Conservation (phyloP, 345 rosid genomes). For the Linum tenue region DNA sequence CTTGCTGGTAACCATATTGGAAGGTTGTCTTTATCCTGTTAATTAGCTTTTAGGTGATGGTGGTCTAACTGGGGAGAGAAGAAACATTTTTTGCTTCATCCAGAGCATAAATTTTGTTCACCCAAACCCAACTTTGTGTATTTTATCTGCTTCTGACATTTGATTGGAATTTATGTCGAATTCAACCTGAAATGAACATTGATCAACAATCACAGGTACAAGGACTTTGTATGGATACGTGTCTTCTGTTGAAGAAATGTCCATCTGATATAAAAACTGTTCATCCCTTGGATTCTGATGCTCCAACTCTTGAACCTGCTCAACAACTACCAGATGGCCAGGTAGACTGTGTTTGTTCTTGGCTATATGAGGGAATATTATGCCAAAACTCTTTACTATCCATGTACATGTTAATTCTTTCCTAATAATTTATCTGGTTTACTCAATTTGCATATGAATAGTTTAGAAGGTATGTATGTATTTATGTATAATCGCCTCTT, state of each 20-base stretch:
- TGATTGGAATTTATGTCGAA: not conserved
- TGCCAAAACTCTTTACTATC: not conserved
- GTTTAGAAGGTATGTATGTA: conserved; percentile 33
- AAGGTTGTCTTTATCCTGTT: not conserved
- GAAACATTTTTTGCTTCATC: not conserved
- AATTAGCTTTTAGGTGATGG: not conserved
- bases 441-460: not conserved
- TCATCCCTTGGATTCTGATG: conserved; percentile 96
- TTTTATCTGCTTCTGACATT: too few relatives aligned
- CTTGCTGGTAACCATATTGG: not conserved
- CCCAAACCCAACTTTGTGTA: too few relatives aligned
- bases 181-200: conserved; percentile 5
- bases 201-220: conserved; percentile 46
- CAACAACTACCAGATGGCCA: conserved; percentile 67
- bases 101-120: not conserved
- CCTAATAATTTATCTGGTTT: too few relatives aligned
- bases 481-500: too few relatives aligned
- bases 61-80: not conserved
- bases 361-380: too few relatives aligned
- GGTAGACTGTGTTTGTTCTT: conserved; percentile 31
- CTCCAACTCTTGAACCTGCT: conserved; percentile 93
- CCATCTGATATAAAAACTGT: conserved; percentile 44
- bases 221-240: conserved; percentile 91
- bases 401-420: not conserved
- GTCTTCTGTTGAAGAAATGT: conserved; percentile 73